Evolutionary conservation across 495 filamentous ascomycete genomes (phyloP), one percentile per base, ranked within the genome.

Genomic region (Cercophora scortea): DNA sequence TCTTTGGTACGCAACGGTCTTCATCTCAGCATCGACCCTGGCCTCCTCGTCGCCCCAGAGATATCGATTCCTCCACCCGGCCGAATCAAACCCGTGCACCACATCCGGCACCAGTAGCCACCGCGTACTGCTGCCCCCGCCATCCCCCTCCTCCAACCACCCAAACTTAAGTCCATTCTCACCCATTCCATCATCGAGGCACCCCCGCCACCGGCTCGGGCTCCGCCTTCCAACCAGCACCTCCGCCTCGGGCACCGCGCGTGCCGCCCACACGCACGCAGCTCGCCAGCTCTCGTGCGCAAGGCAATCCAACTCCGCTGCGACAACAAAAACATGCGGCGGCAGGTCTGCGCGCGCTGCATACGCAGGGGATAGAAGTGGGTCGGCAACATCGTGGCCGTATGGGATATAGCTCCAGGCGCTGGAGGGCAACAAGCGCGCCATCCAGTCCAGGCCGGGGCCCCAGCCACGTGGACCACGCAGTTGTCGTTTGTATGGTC

Each of bases 301-400:
- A 0, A 72, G 58, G 19, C 61, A 60, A 46, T 84, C 57, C 59
- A 79, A 35, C 77, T 84, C 71, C 63, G 69, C 59, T 66, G 71
- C 55, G 66, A 85, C 52, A 72, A 83, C 63, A 68, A 79, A 66
- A 7, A 68, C 56, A 19, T 65, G 66, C 36, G 64, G 59, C 32
- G 69, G 67, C 15, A 72, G 56, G 8, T 56, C 52, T 7, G 52
- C 58, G 32, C 64, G 58, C 45, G 53, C 45, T 4, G 66, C 66
- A 38, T 59, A 70, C 18, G 51, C 48, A 0, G 70, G 63, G 8
- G 63, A 68, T 1, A 73, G 50, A 36, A 65, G 46, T 47, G 65
- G 60, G 11, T 71, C 61, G 2, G 53, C 42, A 16, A 61, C 19
- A 32, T 68, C 57, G 18, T 48, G 32, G 0, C 66, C 68, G 13